phyloP scores from a whole-genome alignment of 2,329 filamentous ascomycete species.

The Pezizomycotina sp. region DNA sequence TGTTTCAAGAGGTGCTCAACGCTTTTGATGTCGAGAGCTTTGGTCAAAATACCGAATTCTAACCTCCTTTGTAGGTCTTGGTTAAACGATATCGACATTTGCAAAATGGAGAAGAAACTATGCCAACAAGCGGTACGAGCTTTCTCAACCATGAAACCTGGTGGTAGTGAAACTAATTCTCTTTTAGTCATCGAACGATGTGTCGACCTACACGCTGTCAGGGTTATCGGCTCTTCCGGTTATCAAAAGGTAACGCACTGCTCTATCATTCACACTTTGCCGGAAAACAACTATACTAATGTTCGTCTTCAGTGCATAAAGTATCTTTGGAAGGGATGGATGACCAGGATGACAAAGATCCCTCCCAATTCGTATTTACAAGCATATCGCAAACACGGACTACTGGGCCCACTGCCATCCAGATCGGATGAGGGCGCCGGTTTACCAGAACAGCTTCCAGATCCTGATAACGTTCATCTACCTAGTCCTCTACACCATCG shows the following conservation, averaged over 20 bases:
- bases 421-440: constrained; percentile 54
- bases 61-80: no score
- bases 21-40: no score
- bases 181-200: constrained; percentile 54
- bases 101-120: constrained; percentile 51
- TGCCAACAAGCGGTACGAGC: constrained; percentile 57
- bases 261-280: background rate
- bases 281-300: background rate
- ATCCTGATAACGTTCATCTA: constrained; percentile 71
- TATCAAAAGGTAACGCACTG: constrained; percentile 52
- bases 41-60: no score
- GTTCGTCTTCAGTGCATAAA: constrained; percentile 49
- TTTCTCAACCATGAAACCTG: background rate
- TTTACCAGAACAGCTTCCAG: constrained; percentile 83
- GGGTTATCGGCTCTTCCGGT: constrained; percentile 76
- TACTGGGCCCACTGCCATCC: constrained; percentile 79
- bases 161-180: background rate
- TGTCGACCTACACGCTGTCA: constrained; percentile 77
- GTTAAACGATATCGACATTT: constrained; percentile 79
- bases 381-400: constrained; percentile 57
- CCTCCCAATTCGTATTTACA: constrained; percentile 81
- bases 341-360: constrained; percentile 85
- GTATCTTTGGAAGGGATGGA: constrained; percentile 88
- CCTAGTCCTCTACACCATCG: constrained; percentile 67
- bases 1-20: constrained; percentile 56